Conservation (phyloP, 495 filamentous ascomycete genomes). For the Hypoxylon subgilvum region DNA sequence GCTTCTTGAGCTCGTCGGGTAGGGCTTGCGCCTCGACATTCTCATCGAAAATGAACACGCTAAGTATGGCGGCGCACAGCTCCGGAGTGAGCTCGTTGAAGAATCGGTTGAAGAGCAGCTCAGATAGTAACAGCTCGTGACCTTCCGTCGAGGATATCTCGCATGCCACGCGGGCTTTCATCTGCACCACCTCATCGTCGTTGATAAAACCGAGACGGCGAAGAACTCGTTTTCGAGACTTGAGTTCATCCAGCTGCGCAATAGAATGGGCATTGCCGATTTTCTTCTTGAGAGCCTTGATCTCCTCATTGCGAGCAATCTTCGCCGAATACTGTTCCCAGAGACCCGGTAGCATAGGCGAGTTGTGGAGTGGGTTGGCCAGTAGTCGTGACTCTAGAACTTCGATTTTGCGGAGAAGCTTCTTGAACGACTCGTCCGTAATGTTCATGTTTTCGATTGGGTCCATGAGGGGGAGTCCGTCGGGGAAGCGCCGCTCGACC, state of each 20-base stretch:
- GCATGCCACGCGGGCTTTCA: conserved; percentile 95
- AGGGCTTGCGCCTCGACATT: conserved; percentile 77
- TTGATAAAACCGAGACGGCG: conserved; percentile 95
- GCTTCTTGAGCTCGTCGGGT: conserved; percentile 82
- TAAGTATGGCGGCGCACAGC: conserved; percentile 80
- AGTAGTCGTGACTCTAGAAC: conserved; percentile 91
- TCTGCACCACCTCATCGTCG: conserved; percentile 88
- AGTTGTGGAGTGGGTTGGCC: conserved; percentile 86
- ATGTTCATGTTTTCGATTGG: conserved; percentile 96
- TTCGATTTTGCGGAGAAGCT: conserved; percentile 92
- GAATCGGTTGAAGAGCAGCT: conserved; percentile 94
- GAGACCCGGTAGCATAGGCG: conserved; percentile 76
- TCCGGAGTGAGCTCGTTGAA: conserved; percentile 95
- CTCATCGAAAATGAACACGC: conserved; percentile 96
- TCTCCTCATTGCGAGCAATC: conserved; percentile 72
- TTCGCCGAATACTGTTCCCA: conserved; percentile 86
- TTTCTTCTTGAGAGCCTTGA: conserved; percentile 85
- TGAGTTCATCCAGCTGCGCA: conserved; percentile 92
- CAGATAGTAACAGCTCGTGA: conserved; percentile 84
- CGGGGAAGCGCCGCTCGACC: conserved; percentile 83
- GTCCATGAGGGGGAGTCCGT: conserved; percentile 85
- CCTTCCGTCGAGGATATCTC: conserved; percentile 90
- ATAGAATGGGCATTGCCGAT: conserved; percentile 82
- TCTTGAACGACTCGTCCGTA: conserved; percentile 89
- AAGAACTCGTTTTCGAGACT: conserved; percentile 93